These are phyloP conservation scores for Thuidium tamariscinum DNA, from an alignment of 225 moss, liverwort and hornwort genomes.

Conservation along the genomic window DNA sequence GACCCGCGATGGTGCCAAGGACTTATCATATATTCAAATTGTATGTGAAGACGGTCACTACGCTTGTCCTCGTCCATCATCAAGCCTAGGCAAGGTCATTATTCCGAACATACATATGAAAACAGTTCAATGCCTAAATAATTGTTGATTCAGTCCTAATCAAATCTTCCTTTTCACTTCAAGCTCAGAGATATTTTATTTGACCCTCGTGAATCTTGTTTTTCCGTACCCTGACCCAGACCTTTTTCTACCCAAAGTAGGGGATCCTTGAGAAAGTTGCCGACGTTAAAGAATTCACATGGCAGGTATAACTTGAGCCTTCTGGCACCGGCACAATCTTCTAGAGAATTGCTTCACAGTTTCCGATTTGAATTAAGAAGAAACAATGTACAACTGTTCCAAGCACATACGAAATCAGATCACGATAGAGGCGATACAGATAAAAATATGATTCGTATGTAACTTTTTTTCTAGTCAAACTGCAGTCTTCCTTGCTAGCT, in stretches of 20 bases:
- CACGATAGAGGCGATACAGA: background rate
- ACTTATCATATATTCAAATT: background rate
- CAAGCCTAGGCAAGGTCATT: background rate
- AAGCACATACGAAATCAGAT: background rate
- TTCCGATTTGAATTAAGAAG: background rate
- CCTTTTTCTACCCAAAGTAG: background rate
- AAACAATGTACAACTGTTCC: background rate
- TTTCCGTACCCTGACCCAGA: background rate
- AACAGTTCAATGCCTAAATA: background rate
- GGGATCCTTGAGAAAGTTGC: background rate
- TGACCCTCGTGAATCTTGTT: background rate
- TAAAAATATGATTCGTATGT: background rate
- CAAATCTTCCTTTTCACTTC: background rate
- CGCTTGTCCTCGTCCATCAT: background rate
- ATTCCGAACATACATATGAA: background rate
- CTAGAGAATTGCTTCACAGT: background rate
- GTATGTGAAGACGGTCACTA: background rate
- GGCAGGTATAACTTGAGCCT: background rate
- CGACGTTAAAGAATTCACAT: background rate
- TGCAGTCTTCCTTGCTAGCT: background rate
- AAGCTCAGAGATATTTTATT: background rate
- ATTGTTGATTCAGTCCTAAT: background rate
- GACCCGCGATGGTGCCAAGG: background rate
- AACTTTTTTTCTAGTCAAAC: background rate
- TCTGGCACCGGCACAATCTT: background rate